phyloP scores from a whole-genome alignment of 2,329 filamentous ascomycete genomes.

The Claviceps sp. region DNA sequence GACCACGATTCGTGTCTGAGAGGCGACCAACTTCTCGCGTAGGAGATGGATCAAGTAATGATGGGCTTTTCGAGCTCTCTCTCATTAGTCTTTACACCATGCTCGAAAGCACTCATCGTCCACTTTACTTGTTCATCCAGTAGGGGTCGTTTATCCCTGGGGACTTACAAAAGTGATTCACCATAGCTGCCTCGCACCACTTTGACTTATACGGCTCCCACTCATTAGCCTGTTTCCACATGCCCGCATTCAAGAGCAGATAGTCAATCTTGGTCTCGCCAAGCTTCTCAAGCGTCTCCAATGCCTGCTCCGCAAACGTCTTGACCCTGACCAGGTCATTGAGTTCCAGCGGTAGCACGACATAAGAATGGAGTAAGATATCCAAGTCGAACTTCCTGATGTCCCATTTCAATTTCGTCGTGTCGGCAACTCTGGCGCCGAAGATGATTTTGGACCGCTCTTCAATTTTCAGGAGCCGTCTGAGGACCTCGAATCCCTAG shows the following conservation, averaged over 20 bases:
- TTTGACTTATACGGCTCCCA: constrained; percentile 27
- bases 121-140: too few relatives aligned
- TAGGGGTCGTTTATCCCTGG: too few relatives aligned
- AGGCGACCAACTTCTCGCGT: constrained; percentile 31
- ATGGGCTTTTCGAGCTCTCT: constrained; percentile 26
- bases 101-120: too few relatives aligned
- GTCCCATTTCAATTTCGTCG: constrained; percentile 22
- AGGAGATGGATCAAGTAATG: constrained; percentile 39
- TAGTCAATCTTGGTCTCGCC: constrained; percentile 31
- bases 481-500: constrained; percentile 39
- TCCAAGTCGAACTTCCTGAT: constrained; percentile 30
- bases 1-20: constrained; percentile 32
- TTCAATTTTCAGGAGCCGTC: constrained; percentile 31
- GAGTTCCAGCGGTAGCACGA: constrained; percentile 35
- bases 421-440: constrained; percentile 31
- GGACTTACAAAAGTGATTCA: constrained; percentile 37
- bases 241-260: constrained; percentile 35
- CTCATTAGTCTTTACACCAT: not conserved
- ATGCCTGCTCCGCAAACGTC: constrained; percentile 30
- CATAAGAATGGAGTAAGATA: constrained; percentile 24
- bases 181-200: constrained; percentile 36
- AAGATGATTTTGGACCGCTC: constrained; percentile 34
- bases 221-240: constrained; percentile 21
- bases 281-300: constrained; percentile 20
- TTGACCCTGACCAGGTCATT: constrained; percentile 29